Percentiles rank a stretch among this genome's conserved stretches.
Evolutionary conservation across 225 moss, liverwort and hornwort genomes (phyloP).

Genomic region (Rhytidiadelphus loreus): DNA sequence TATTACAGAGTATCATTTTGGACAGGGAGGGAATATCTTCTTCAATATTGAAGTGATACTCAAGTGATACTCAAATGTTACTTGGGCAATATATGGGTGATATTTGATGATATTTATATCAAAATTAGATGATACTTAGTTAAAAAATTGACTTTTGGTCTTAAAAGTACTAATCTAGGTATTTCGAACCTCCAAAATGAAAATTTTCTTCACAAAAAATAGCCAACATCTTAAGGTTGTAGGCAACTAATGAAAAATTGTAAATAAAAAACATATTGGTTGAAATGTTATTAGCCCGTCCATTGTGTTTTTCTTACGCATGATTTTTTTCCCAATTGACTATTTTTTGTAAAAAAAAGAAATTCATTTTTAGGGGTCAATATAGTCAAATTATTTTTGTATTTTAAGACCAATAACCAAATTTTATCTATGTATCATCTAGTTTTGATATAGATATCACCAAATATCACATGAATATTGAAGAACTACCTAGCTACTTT

Average conservation of each 20-base stretch:
- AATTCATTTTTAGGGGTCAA: fast-evolving
- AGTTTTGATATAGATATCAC: background rate
- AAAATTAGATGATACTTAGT: background rate
- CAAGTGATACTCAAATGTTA: too few relatives aligned
- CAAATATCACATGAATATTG: background rate
- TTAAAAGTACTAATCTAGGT: fast-evolving
- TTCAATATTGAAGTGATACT: too few relatives aligned
- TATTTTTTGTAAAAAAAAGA: background rate
- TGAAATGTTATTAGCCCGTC: background rate
- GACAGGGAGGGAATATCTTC: too few relatives aligned
- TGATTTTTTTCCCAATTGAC: background rate
- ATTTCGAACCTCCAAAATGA: fast-evolving
- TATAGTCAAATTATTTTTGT: background rate
- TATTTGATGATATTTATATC: background rate
- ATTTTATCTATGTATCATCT: background rate
- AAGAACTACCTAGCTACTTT: background rate
- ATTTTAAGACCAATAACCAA: background rate
- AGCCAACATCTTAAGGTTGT: background rate
- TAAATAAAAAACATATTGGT: too few relatives aligned
- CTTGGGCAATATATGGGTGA: too few relatives aligned
- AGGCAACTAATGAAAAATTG: background rate
- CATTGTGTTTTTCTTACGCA: too few relatives aligned
- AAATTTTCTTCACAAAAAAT: background rate
- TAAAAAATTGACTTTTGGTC: background rate
- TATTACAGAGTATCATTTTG: too few relatives aligned